These are phyloP conservation scores for Suaeda aralocaspica DNA, from an alignment of 148 eudicot genomes.

Conservation along the genomic window DNA sequence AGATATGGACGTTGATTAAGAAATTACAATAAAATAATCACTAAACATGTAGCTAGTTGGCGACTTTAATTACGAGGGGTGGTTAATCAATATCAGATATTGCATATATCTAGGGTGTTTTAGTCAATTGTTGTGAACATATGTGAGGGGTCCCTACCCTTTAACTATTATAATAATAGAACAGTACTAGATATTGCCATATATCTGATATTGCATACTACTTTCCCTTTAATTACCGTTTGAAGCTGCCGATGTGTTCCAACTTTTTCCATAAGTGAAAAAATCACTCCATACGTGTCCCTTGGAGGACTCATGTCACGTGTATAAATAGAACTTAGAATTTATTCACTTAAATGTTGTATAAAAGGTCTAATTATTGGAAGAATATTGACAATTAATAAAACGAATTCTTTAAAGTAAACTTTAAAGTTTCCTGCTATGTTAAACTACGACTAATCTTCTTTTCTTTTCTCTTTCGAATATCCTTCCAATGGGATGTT, in stretches of 20 bases:
- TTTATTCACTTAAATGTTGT: conserved; percentile 7
- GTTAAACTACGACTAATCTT: too few relatives aligned
- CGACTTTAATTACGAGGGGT: too few relatives aligned
- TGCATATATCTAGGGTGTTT: too few relatives aligned
- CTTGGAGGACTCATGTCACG: conserved; percentile 1
- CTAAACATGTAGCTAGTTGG: neutral
- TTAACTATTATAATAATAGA: too few relatives aligned
- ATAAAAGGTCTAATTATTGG: conserved; percentile 6
- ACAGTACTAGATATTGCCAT: too few relatives aligned
- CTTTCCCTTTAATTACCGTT: conserved; percentile 11
- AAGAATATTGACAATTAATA: conserved; percentile 13
- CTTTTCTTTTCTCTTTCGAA: too few relatives aligned
- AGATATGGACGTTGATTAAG: neutral
- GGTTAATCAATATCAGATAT: too few relatives aligned
- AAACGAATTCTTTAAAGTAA: neutral
- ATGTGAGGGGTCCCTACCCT: too few relatives aligned
- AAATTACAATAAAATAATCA: conserved; percentile 5
- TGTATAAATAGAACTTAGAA: conserved; percentile 15
- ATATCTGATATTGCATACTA: neutral
- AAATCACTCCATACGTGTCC: conserved; percentile 16
- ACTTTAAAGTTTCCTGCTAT: too few relatives aligned
- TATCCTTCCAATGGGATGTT: neutral
- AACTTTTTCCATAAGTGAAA: conserved; percentile 22
- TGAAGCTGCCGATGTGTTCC: conserved; percentile 10
- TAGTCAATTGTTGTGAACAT: too few relatives aligned